Evolutionary conservation across 805 yeast genomes (phyloP), one percentile per base, ranked within the genome.

Genomic region (Wickerhamiella hasegawae): DNA sequence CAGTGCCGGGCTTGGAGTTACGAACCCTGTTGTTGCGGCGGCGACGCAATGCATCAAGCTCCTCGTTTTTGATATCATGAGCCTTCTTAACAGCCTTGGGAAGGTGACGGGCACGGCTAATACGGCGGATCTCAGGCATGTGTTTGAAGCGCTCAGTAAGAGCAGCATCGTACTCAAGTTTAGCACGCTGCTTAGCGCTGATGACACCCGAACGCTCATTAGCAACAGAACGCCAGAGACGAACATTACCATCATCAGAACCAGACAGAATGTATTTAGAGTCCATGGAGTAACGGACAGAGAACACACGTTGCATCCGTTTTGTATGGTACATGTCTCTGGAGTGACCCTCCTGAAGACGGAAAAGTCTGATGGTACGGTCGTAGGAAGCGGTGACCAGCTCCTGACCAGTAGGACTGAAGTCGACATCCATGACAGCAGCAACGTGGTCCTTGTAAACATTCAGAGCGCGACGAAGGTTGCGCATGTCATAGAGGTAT

Each of bases 341-440:
- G 4, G 94, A 80, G 57, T 87, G 97, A 25, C 98, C 97, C 43
- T 78, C 80, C 24, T 69, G 62, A 1, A 73, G 62, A 35, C 73
- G 73, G 59, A 61, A 90, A 15, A 90, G 73, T 46, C 99, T 68
- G 21, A 90, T 69, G 1, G 97, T 83, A 51, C 83, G 80, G 58
- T 90, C 99, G 55, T 87, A 90, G 0, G 95, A 80, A 14, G 95
- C 96, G 1, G 95, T 78, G 4, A 84, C 96, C 23, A 90, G 62
- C 58, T 87, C 97, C 53, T 84, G 84, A 47, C 99, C 99, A 1
- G 97, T 85, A 28, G 98, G 98, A 9, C 94, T 73, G 52, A 81
- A 90, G 59, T 90, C 98, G 28, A 90, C 73, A 54, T 81, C 94
- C 73, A 87, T 69, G 9, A 90, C 93, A 0, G 96, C 95, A 32